phyloP scores from a whole-genome alignment of 2,329 filamentous ascomycete species.

The Stagonosporopsis chrysanthemi region DNA sequence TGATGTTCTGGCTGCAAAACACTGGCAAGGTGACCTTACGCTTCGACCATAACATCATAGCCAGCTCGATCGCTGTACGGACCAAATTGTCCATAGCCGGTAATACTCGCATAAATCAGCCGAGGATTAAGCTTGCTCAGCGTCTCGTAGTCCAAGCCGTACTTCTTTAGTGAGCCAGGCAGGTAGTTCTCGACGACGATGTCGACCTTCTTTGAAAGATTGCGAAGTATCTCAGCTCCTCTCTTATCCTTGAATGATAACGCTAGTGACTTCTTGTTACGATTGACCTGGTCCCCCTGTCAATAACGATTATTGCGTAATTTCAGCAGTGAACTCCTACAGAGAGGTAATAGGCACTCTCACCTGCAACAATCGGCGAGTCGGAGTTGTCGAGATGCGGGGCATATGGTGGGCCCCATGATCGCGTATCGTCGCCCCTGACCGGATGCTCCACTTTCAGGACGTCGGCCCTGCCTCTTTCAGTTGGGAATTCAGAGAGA shows the following conservation, averaged over 20 bases:
- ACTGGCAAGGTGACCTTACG: not conserved
- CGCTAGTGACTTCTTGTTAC: slow-evolving; percentile 94
- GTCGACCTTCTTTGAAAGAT: slow-evolving; percentile 82
- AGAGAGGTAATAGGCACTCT: slow-evolving; percentile 91
- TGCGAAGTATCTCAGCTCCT: slow-evolving; percentile 85
- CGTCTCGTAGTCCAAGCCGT: slow-evolving; percentile 84
- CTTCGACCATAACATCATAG: slow-evolving; percentile 98
- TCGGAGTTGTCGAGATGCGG: slow-evolving; percentile 68
- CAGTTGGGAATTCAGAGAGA: not conserved
- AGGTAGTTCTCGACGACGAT: slow-evolving; percentile 97
- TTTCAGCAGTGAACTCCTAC: slow-evolving; percentile 57
- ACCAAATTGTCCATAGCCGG: slow-evolving; percentile 93
- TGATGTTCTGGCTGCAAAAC: not conserved
- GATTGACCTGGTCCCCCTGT: slow-evolving; percentile 72
- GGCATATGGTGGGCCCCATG: slow-evolving; percentile 95
- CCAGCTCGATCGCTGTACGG: slow-evolving; percentile 86
- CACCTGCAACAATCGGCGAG: slow-evolving; percentile 73
- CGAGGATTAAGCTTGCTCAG: slow-evolving; percentile 80
- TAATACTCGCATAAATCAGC: slow-evolving; percentile 93
- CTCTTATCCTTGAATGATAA: slow-evolving; percentile 86
- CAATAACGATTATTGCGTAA: not conserved
- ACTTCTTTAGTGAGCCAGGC: slow-evolving; percentile 86
- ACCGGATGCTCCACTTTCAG: slow-evolving; percentile 96
- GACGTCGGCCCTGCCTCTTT: slow-evolving; percentile 76
- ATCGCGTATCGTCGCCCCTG: slow-evolving; percentile 89